A percentile compares a stretch with the other conserved stretches of the same genome.
phyloP scores from a whole-genome alignment of 345 rosid genomes.

The Pistacia vera region DNA sequence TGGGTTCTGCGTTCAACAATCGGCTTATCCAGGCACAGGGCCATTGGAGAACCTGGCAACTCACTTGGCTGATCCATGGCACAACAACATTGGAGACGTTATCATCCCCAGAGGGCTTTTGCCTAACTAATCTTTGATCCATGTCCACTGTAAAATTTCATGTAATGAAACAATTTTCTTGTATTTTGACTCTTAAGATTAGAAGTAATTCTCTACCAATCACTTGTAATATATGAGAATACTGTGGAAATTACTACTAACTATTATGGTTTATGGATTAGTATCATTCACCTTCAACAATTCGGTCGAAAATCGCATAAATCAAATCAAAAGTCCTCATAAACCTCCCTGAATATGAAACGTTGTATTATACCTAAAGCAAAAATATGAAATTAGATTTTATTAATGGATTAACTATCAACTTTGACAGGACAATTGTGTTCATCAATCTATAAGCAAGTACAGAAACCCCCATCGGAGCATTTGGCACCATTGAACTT shows the following conservation, averaged over 20 bases:
- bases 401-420: background rate
- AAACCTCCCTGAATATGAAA: too few species aligned
- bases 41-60: conserved; percentile 97
- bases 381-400: background rate
- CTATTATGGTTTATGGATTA: too few species aligned
- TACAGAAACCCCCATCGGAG: background rate
- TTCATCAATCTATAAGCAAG: conserved; percentile 1
- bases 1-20: conserved; percentile 92
- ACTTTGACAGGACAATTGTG: background rate
- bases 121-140: conserved; percentile 23
- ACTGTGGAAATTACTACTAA: too few species aligned
- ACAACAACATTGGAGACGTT: conserved; percentile 83
- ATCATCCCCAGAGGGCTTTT: conserved; percentile 53
- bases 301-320: too few species aligned
- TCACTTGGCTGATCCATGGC: conserved; percentile 99
- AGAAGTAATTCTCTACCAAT: background rate
- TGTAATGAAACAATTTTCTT: conserved; percentile 26
- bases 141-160: conserved; percentile 34
- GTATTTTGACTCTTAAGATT: conserved; percentile 3
- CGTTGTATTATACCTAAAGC: too few species aligned
- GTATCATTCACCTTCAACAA: too few species aligned
- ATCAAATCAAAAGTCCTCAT: too few species aligned
- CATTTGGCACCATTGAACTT: conserved; percentile 9
- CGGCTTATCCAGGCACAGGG: conserved; percentile 97
- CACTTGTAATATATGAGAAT: background rate